Evolutionary conservation across 2,329 filamentous ascomycete species (phyloP).

Genomic region (Aspergillus neotritici): DNA sequence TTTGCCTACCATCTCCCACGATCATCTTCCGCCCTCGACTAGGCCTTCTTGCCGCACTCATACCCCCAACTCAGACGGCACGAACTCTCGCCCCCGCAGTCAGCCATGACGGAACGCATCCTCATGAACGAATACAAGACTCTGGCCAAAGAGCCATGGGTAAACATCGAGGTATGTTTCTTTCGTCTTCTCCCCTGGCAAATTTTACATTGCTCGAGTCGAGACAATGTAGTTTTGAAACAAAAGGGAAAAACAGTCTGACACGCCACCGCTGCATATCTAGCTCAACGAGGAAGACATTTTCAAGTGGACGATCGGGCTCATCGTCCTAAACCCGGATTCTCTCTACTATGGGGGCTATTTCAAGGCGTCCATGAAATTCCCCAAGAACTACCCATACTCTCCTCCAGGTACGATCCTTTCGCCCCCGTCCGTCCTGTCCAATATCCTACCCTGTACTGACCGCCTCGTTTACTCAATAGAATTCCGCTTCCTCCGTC

Average conservation of each 20-base stretch:
- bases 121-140: conserved; percentile 83
- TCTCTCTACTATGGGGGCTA: conserved; percentile 91
- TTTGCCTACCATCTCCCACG: not conserved
- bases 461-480: not conserved
- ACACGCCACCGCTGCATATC: not conserved
- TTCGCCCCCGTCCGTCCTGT: not conserved
- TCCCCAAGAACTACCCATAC: conserved; percentile 84
- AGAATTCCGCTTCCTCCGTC: conserved; percentile 75
- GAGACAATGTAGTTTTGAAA: no score
- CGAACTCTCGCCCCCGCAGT: conserved; percentile 1
- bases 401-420: conserved; percentile 59
- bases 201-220: no score
- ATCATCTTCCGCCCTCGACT: not conserved
- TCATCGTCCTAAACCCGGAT: conserved; percentile 89
- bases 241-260: no score
- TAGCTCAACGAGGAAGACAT: conserved; percentile 76
- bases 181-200: conserved; percentile 1
- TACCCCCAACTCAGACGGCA: not conserved
- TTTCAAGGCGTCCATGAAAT: conserved; percentile 83
- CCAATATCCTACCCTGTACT: no score
- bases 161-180: conserved; percentile 69
- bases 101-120: conserved; percentile 62
- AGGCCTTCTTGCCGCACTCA: not conserved
- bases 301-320: conserved; percentile 77
- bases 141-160: conserved; percentile 86